Evolutionary conservation across 225 moss, liverwort and hornwort genomes (phyloP).

Genomic region (Physcomitrellopsis africana): DNA sequence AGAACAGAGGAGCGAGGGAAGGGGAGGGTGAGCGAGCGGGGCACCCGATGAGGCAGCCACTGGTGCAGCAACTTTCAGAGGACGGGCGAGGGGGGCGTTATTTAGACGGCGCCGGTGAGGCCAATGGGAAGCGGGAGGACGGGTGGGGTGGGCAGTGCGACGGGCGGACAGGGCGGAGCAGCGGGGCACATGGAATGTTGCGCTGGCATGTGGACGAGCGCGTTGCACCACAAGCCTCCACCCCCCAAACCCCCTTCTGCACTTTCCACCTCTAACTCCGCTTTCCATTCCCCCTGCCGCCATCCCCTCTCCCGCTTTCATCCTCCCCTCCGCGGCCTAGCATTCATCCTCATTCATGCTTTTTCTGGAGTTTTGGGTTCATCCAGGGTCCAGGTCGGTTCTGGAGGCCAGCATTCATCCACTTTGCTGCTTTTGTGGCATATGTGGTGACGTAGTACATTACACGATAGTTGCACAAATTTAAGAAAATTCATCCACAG

Average conservation of each 20-base stretch:
- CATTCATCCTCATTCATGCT: no score
- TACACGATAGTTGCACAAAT: no score
- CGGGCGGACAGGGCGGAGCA: conserved; percentile 2
- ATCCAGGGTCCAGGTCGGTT: no score
- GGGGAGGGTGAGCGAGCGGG: not conserved
- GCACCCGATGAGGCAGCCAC: conserved; percentile 26
- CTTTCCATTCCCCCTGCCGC: not conserved
- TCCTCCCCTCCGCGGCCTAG: no score
- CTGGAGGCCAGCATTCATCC: no score
- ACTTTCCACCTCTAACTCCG: conserved; percentile 22
- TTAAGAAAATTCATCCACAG: no score
- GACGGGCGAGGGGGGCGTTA: no score
- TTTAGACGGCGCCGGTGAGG: not conserved
- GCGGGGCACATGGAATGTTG: conserved; percentile 34
- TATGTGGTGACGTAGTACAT: no score
- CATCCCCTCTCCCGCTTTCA: no score
- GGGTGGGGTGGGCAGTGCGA: not conserved
- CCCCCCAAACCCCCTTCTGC: conserved; percentile 7
- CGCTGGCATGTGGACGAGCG: conserved; percentile 43
- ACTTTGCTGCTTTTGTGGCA: no score
- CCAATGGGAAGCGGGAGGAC: no score
- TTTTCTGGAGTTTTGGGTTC: no score
- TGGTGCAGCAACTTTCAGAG: conserved; percentile 4
- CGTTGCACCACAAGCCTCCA: conserved; percentile 47
- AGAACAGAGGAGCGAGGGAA: not conserved